phyloP scores from a whole-genome alignment of 176 grass and related monocot genomes.

The Oryza rufipogon region DNA sequence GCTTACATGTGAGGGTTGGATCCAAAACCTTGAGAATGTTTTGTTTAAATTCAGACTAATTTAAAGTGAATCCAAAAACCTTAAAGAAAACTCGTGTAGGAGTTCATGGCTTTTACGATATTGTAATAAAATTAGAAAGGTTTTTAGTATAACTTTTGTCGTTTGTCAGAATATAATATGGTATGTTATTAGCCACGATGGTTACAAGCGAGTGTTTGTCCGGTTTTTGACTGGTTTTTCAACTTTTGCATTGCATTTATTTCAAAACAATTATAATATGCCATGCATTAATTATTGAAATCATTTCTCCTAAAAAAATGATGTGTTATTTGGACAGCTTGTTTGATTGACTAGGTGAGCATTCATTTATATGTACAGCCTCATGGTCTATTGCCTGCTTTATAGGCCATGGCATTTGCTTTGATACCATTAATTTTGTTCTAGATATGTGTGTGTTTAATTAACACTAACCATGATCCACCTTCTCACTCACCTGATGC shows the following conservation, averaged over 20 bases:
- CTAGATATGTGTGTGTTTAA: background rate
- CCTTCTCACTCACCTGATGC: background rate
- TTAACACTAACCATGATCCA: background rate
- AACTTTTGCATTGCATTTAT: too few species aligned
- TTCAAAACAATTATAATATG: too few species aligned
- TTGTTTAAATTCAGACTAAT: background rate
- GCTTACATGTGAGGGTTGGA: background rate
- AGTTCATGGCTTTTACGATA: background rate
- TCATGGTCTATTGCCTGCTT: constrained; percentile 10
- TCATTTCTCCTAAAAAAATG: too few species aligned
- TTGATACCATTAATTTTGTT: background rate
- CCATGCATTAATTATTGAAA: background rate
- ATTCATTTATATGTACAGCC: background rate
- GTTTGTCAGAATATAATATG: too few species aligned
- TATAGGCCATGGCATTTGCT: background rate
- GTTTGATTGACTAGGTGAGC: background rate
- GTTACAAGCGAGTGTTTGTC: background rate
- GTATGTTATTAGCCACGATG: background rate
- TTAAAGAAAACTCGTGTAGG: too few species aligned
- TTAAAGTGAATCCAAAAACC: background rate
- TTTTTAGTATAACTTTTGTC: too few species aligned
- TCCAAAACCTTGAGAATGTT: background rate
- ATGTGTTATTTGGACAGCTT: background rate
- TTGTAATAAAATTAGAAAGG: background rate
- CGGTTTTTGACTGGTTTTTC: too few species aligned